These are phyloP conservation scores for Tuber borchii DNA, from an alignment of 495 filamentous ascomycete species.

Conservation along the genomic window DNA sequence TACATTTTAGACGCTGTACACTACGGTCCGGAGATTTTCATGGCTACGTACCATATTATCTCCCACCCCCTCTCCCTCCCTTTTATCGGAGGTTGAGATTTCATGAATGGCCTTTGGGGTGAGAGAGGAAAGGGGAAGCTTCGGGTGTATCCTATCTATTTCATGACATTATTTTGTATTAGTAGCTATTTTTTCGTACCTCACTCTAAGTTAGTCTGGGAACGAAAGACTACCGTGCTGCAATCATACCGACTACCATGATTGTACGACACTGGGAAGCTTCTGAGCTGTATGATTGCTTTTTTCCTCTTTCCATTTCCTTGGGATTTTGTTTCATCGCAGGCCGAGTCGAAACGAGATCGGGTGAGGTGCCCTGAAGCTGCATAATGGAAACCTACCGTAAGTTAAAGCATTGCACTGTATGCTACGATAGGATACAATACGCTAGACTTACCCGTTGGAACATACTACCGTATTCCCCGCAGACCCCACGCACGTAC, in stretches of 20 bases:
- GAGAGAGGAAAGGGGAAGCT: not conserved
- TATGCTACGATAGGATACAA: too few relatives aligned
- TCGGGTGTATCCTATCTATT: not conserved
- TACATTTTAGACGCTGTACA: not conserved
- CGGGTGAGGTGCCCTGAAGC: not conserved
- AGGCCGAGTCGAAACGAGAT: not conserved
- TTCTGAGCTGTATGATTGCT: too few relatives aligned
- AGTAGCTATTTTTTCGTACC: conserved; percentile 4
- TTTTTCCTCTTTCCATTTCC: not conserved
- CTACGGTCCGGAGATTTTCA: not conserved
- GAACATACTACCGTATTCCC: not conserved
- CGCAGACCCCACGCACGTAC: too few relatives aligned
- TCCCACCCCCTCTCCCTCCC: not conserved
- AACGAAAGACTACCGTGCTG: not conserved
- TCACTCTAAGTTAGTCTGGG: not conserved
- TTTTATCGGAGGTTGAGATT: not conserved
- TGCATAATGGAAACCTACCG: not conserved
- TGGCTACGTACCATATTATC: not conserved
- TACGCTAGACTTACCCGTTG: not conserved
- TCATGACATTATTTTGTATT: conserved; percentile 9
- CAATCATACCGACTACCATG: not conserved
- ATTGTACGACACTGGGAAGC: not conserved
- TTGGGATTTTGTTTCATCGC: not conserved
- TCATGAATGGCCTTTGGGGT: not conserved
- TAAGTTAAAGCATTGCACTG: too few relatives aligned